Evolutionary conservation across 2,329 filamentous ascomycete species (phyloP), one percentile per base, ranked within the genome.

Genomic region (Sclerotinia glacialis): DNA sequence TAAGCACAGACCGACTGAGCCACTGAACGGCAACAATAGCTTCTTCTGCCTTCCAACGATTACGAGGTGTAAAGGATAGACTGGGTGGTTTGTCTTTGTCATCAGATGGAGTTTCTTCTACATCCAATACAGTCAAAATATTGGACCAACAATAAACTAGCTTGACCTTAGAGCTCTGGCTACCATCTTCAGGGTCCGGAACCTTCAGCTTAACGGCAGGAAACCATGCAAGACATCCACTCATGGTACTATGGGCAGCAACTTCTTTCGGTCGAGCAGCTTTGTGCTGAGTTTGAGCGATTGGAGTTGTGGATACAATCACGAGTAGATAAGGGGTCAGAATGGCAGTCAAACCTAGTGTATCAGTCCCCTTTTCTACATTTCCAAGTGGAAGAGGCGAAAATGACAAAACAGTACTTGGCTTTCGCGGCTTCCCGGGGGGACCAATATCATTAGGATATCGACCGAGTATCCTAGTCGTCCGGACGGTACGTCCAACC

Each of bases 91-190:
- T 93, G 71, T 94, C 90, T 69, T 86, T 88, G 71, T 92, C 88
- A 18, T 87, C 84, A 0, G 84, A 79, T 26, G 84, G 83, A 16
- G 88, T 81, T 72, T 95, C 90, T 62, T 94, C 88, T 14, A 98
- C 87, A 70, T 99, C 95, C 31, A 99, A 80, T 6, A 99, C 89
- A 0, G 93, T 98, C 71, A 99, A 80, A n/a, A 98, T 87, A 74
- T 98, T 98, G 2, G 95, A 98, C 95, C 95, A 99, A 78, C 93
- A 97, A 79, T 99, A 99, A 0, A 92, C 94, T 23, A 99, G 84
- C 77, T 99, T 98, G 47, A 89, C 90, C 74, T 88, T 89, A 23
- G 91, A 93, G 12, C 89, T 83, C 9, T 88, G 85, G 72, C 87
- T 89, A 6, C 86, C 87, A 0, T 85, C 86, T 56, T 85, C 83